Evolutionary conservation across 352 stramenopile genomes (phyloP), one percentile per base, ranked within the genome.

Genomic region (Phytopythium sindhum): DNA sequence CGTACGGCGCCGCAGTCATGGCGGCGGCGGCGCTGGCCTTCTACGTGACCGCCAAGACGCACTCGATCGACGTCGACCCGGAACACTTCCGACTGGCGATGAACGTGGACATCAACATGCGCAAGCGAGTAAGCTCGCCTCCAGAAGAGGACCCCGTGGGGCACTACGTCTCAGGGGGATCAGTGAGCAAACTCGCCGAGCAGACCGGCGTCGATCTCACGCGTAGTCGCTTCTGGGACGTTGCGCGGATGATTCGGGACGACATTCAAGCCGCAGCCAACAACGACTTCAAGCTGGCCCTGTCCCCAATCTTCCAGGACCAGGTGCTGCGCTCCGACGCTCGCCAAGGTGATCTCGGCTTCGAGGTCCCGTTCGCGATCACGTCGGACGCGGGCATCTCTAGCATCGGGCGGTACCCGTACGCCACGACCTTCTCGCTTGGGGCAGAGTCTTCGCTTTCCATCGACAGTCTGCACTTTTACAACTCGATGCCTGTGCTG

Each of bases 381-480:
- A 67, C 65, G 1, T 55, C 66, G 5, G 74, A 81, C 39, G 60
- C 57, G 8, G 62, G 58, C 12, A 42, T 79, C 15, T 68, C 68
- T 3, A 72, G 70, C n/a, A 14, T 79, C 11, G 57, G 70, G 4
- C 61, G 66, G 24, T 81, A 78, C 41, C 64, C 67, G 15, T 69
- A 71, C 58, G 39, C 68, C 29, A 78, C 60, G 29, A 70, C 37
- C 67, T 61, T 33, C 63, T 61, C 29, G 45, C 29, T 37, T 67
- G 59, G 21, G 56, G 44, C 6, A 28, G 41, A 41, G 55, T 52
- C 24, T 11, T 14, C 21, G 6, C 17, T 61, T 6, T 17, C 63
- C 0, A 58, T 90, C 37, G 75, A 80, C 35, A 80, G 65, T 33
- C 62, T 88, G 35, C 78, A 90, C 57, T 67, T 86, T 31, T 90